A percentile compares a stretch with the other conserved stretches of the same genome.
phyloP scores from a whole-genome alignment of 805 yeast species.

The Hanseniaspora nectarophila region DNA sequence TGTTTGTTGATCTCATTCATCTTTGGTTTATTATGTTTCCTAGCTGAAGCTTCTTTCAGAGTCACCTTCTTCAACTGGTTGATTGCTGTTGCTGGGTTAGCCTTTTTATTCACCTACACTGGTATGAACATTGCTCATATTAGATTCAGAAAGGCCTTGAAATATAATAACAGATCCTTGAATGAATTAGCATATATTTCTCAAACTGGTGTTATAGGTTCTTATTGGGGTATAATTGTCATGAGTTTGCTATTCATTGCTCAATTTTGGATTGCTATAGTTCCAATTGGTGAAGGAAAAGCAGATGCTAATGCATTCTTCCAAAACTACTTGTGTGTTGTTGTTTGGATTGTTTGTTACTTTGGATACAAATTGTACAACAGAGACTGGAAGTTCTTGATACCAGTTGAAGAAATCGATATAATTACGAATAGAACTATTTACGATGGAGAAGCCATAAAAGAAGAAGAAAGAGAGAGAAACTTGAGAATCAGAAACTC shows the following conservation, averaged over 20 bases:
- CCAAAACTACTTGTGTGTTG: conserved; percentile 37
- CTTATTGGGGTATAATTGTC: conserved; percentile 39
- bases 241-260: conserved; percentile 42
- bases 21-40: conserved; percentile 51
- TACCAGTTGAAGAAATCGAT: conserved; percentile 27
- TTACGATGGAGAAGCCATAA: conserved; percentile 27
- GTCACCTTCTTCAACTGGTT: conserved; percentile 53
- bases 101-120: conserved; percentile 53
- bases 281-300: conserved; percentile 46
- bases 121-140: conserved; percentile 45
- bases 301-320: conserved; percentile 36
- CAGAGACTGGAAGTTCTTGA: conserved; percentile 32
- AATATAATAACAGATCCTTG: conserved; percentile 39
- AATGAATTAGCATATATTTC: conserved; percentile 44
- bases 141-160: conserved; percentile 48
- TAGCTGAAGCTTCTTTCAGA: conserved; percentile 50
- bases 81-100: conserved; percentile 48
- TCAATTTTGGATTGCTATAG: conserved; percentile 63
- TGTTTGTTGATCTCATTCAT: conserved; percentile 43
- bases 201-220: conserved; percentile 42
- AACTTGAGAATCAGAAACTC: conserved; percentile 24
- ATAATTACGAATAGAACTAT: conserved; percentile 25
- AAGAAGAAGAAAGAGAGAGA: conserved; percentile 28
- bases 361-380: conserved; percentile 38
- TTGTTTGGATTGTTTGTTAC: conserved; percentile 35